Evolutionary conservation across 805 yeast species (phyloP).

Genomic region (Teunomyces stri): DNA sequence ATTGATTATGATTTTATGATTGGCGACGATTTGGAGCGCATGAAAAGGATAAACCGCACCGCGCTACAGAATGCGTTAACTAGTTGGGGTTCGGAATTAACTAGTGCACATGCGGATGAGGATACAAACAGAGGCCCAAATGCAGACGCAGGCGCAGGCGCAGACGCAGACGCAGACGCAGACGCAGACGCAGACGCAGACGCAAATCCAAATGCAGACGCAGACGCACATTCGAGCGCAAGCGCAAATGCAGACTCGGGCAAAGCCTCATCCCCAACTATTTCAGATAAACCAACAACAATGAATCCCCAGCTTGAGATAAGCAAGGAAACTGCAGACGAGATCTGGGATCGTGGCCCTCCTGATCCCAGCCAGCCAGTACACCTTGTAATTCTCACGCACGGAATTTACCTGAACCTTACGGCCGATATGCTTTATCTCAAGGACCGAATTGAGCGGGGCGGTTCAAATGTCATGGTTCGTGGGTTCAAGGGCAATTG

Average conservation of each 20-base stretch:
- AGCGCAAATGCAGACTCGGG: background rate
- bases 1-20: slow-evolving; percentile 35
- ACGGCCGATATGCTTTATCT: slow-evolving; percentile 45
- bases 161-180: background rate
- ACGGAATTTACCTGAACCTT: slow-evolving; percentile 42
- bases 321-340: slow-evolving; percentile 23
- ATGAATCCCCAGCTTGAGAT: slow-evolving; percentile 27
- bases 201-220: background rate
- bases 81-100: background rate
- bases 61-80: slow-evolving; percentile 11
- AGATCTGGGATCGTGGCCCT: slow-evolving; percentile 34
- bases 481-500: slow-evolving; percentile 41
- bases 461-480: slow-evolving; percentile 26
- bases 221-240: background rate
- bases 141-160: background rate
- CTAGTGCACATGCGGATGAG: background rate
- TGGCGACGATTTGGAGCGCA: slow-evolving; percentile 32
- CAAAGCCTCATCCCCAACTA: no score
- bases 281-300: background rate
- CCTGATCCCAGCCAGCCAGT: slow-evolving; percentile 27
- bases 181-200: background rate
- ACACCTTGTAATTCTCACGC: slow-evolving; percentile 42
- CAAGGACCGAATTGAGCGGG: slow-evolving; percentile 30
- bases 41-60: slow-evolving; percentile 34
- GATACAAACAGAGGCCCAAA: background rate